Conservation (phyloP, 2,329 filamentous ascomycete species). For the Pyricularia sp. region DNA sequence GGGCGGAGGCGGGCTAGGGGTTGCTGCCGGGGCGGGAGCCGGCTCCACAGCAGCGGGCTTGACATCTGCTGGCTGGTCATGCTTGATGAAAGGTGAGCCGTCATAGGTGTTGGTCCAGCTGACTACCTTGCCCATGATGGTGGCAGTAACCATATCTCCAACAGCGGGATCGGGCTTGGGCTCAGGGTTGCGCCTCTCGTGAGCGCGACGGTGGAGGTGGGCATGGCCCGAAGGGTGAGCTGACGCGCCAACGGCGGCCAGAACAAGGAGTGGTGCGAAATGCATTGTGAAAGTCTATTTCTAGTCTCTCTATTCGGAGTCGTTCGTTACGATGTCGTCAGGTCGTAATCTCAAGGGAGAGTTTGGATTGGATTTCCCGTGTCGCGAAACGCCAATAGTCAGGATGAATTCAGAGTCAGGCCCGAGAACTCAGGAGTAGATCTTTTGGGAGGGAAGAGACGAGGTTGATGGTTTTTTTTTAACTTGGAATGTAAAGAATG, state of each 20-base stretch:
- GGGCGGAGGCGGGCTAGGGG: conserved; percentile 54
- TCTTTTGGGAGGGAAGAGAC: neutral
- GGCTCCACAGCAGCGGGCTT: conserved; percentile 7
- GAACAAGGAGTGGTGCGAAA: conserved; percentile 18
- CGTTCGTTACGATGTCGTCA: neutral
- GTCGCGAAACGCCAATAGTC: neutral
- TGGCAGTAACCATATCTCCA: conserved; percentile 13
- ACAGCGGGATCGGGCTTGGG: conserved; percentile 12
- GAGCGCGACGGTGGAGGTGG: conserved; percentile 21
- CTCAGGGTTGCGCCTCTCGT: conserved; percentile 14
- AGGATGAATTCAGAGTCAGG: neutral
- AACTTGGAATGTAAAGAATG: neutral
- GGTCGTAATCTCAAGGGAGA: neutral
- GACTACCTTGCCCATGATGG: conserved; percentile 18
- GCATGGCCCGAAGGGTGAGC: conserved; percentile 26
- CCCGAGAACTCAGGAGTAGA: neutral
- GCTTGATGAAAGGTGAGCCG: conserved; percentile 17
- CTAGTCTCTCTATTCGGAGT: neutral
- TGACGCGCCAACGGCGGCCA: conserved; percentile 20
- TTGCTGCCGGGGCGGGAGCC: conserved; percentile 10
- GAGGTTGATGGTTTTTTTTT: neutral
- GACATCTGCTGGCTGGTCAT: conserved; percentile 13
- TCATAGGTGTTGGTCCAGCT: conserved; percentile 15
- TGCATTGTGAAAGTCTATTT: conserved; percentile 11
- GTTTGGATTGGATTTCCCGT: neutral